Evolutionary conservation across 768 basidiomycete genomes (phyloP).

Genomic region (Termitomyces sp.): DNA sequence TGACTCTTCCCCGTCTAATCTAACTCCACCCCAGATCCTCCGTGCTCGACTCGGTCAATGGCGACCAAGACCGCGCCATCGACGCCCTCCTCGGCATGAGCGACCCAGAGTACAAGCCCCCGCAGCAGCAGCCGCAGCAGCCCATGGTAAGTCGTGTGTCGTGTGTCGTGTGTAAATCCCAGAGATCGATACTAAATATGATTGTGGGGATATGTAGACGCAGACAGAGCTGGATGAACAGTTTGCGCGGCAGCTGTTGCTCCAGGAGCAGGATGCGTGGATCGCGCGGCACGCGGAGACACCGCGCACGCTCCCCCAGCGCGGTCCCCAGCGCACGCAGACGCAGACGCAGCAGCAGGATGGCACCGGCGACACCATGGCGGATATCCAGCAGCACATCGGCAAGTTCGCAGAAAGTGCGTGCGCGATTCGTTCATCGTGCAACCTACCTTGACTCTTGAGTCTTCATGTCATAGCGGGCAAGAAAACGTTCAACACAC

Average conservation of each 20-base stretch:
- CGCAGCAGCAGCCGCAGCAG: not conserved
- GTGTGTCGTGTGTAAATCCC: too few species aligned
- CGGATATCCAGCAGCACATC: conserved; percentile 72
- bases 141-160: not conserved
- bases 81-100: conserved; percentile 81
- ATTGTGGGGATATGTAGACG: conserved; percentile 23
- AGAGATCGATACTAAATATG: too few species aligned
- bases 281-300: conserved; percentile 22
- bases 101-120: conserved; percentile 63
- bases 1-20: not conserved
- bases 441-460: too few species aligned
- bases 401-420: conserved; percentile 74
- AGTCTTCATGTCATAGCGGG: conserved; percentile 39
- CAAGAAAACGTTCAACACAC: conserved; percentile 68
- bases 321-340: not conserved
- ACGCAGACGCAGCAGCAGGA: not conserved
- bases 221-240: conserved; percentile 78
- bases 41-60: conserved; percentile 67
- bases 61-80: conserved; percentile 70
- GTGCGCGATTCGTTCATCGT: conserved; percentile 18
- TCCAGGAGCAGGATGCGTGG: conserved; percentile 53
- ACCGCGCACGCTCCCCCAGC: too few species aligned
- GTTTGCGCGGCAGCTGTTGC: conserved; percentile 64
- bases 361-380: conserved; percentile 41
- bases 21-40: conserved; percentile 39